Conservation (phyloP, 768 basidiomycete genomes). For the Boletellus sp. region DNA sequence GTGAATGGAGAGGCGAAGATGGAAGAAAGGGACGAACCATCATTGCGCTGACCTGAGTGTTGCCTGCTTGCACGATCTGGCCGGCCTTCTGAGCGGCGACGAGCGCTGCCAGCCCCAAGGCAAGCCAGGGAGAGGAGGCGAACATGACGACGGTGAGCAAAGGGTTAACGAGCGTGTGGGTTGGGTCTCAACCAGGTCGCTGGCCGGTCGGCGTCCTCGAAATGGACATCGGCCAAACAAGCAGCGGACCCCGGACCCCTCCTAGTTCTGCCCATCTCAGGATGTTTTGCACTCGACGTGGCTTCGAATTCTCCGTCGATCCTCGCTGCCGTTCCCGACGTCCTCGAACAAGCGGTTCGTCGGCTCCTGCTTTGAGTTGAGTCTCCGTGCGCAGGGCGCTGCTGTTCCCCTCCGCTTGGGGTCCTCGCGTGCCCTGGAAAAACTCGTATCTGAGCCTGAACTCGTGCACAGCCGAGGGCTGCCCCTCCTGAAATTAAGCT, state of each 20-base stretch:
- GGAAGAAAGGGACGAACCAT: slow-evolving; percentile 39
- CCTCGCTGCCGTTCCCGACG: no score
- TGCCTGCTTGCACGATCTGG: slow-evolving; percentile 22
- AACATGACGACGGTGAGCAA: slow-evolving; percentile 22
- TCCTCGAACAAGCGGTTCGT: no score
- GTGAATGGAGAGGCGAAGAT: neutral
- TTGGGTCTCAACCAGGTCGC: neutral
- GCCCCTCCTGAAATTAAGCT: no score
- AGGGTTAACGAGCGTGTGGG: slow-evolving; percentile 14
- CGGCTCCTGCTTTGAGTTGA: no score
- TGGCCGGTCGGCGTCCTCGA: neutral
- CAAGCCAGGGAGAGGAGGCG: slow-evolving; percentile 37
- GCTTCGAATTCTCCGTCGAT: no score
- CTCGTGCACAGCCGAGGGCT: no score
- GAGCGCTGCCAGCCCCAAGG: slow-evolving; percentile 42
- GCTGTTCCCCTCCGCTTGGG: no score
- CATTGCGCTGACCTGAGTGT: slow-evolving; percentile 49
- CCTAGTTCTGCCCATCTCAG: neutral
- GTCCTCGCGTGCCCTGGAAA: no score
- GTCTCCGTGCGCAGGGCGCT: no score
- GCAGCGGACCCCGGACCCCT: neutral
- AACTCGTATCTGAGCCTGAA: no score
- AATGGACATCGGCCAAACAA: neutral
- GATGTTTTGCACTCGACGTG: no score
- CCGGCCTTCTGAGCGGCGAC: slow-evolving; percentile 25